phyloP scores from a whole-genome alignment of 148 eudicot species.

The Rhododendron griersonianum region DNA sequence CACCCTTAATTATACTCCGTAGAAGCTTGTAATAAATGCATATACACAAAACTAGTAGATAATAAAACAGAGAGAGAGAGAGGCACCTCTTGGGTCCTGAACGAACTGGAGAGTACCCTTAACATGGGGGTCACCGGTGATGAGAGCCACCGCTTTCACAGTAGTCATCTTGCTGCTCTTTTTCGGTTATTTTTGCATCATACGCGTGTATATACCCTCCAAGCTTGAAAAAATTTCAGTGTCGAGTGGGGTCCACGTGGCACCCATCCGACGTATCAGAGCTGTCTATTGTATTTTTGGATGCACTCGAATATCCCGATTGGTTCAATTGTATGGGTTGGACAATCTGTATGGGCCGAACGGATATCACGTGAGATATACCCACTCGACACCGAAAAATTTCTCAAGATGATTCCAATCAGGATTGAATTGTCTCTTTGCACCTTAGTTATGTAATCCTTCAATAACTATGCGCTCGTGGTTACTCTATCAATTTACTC shows the following conservation, averaged over 20 bases:
- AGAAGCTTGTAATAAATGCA: not conserved
- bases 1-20: not conserved
- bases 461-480: too few relatives aligned
- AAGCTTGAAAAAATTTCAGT: too few relatives aligned
- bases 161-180: constrained; percentile 24
- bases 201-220: too few relatives aligned
- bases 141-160: constrained; percentile 77
- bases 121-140: constrained; percentile 50
- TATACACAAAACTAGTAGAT: not conserved
- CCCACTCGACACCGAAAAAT: accelerated
- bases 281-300: too few relatives aligned
- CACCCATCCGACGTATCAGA: accelerated
- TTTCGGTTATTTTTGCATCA: not conserved
- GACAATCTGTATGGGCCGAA: accelerated
- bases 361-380: too few relatives aligned
- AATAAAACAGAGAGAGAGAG: not conserved
- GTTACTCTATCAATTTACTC: too few relatives aligned
- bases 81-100: constrained; percentile 48
- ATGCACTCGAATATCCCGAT: too few relatives aligned
- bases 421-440: too few relatives aligned
- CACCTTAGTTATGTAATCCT: too few relatives aligned
- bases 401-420: too few relatives aligned
- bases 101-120: constrained; percentile 62
- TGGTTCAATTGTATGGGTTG: too few relatives aligned
- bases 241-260: accelerated